Percentiles rank a stretch among this genome's conserved stretches.
Evolutionary conservation across 768 basidiomycete species (phyloP).

Genomic region (Hortiboletus flavorubellus): DNA sequence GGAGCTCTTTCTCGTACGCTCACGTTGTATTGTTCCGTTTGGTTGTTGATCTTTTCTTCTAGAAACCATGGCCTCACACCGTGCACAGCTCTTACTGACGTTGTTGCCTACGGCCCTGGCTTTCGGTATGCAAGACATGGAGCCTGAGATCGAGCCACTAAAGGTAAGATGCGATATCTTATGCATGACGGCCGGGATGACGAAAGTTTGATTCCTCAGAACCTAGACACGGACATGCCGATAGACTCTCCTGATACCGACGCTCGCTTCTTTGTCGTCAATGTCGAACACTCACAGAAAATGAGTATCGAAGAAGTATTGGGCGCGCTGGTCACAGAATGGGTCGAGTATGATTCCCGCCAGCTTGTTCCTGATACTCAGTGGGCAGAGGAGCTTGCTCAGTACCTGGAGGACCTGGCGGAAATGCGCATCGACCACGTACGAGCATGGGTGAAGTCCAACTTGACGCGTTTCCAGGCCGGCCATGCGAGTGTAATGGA

Average conservation of each 20-base stretch:
- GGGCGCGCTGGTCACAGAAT: constrained; percentile 23
- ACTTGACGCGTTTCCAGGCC: constrained; percentile 46
- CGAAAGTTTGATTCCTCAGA: constrained; percentile 30
- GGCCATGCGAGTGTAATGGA: constrained; percentile 43
- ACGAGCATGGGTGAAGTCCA: constrained; percentile 47
- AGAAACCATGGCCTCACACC: constrained; percentile 38
- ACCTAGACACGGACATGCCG: constrained; percentile 48
- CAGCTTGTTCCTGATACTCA: constrained; percentile 36
- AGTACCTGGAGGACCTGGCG: constrained; percentile 41
- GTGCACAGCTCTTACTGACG: constrained; percentile 38
- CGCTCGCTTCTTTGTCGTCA: constrained; percentile 34
- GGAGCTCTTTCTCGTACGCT: constrained; percentile 54
- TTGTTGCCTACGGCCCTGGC: constrained; percentile 47
- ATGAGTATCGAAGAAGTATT: constrained; percentile 11
- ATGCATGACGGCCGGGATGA: background rate
- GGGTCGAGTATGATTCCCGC: constrained; percentile 33
- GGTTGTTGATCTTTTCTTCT: too few species aligned
- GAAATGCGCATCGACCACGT: constrained; percentile 47
- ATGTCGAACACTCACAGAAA: constrained; percentile 10
- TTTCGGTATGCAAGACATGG: constrained; percentile 45
- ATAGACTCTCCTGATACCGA: constrained; percentile 37
- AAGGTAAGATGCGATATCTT: constrained; percentile 37
- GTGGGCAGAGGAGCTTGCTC: constrained; percentile 40
- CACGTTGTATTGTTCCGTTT: too few species aligned
- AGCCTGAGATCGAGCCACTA: constrained; percentile 44